Base-by-base conservation (phyloP, 2,329 filamentous ascomycete genomes). In the Exophiala oligosperma region DNA sequence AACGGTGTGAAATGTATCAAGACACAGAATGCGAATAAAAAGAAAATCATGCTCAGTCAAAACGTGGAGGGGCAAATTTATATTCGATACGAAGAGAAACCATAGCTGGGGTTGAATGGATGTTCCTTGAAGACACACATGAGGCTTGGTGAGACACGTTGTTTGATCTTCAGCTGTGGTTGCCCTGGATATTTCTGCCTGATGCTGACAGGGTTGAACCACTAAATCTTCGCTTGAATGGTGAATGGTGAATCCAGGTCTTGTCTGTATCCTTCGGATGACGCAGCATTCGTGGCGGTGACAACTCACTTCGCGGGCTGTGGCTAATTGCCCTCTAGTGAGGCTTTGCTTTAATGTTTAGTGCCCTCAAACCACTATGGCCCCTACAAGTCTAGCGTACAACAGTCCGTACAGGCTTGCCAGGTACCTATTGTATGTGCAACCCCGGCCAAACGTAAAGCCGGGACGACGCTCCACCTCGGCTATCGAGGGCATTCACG, bases 1-100 rank as follows among this genome's bases (percentile, higher is more conserved):
- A 62, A 66, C 41, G 56, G 71, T 55, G 71, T 71, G 54, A 63
- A 70, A 4, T 48, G 46, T 7, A 48, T 12, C 35, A 68, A 72
- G 50, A 68, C n/a, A 54, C 23, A 68, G 66, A 62, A 61, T 54
- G 46, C 60, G 66, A 35, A 55, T 57, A 11, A 56, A 66, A 28
- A 51, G 12, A 51, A 14, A 28, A 40, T 43, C 52, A 57, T 52
- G 40, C 54, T 29, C 43, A 46, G 24, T 40, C 17, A 48, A 51
- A 29, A n/a, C n/a, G 46, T 2, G 6, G 38, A 26, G 32, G 17
- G 35, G 14, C n/a, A 49, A 21, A 43, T 51, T 43, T 55, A 26
- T 23, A 12, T 46, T 12, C 12, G 24, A 48, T 48, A 17, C 9
- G 32, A n/a, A 1, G 37, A 24, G 35, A 26, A 41, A 7, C 12